A percentile compares a stretch with the other conserved stretches of the same genome.
Evolutionary conservation across 306 rosid genomes (phyloP).

Genomic region (Prunus fruticosa): DNA sequence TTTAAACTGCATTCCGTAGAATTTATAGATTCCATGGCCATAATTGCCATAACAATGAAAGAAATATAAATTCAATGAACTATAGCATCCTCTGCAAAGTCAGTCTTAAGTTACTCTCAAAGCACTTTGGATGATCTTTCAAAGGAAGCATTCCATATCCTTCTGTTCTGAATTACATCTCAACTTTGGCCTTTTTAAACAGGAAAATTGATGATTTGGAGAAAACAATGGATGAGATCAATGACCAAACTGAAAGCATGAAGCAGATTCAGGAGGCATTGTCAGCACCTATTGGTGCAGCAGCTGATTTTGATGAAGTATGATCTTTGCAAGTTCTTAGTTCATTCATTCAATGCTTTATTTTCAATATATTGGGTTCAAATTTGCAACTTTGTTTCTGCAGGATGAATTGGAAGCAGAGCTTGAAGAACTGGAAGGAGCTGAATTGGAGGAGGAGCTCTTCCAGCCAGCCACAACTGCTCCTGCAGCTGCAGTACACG

Average conservation of each 20-base stretch:
- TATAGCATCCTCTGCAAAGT: neutral
- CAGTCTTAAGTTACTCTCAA: neutral
- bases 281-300: constrained; percentile 81
- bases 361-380: neutral
- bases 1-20: neutral
- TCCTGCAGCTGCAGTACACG: constrained; percentile 74
- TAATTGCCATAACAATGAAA: neutral
- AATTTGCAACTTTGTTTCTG: constrained; percentile 17
- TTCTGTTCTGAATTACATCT: neutral
- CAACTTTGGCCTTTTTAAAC: constrained; percentile 18
- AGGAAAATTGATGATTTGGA: constrained; percentile 96
- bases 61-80: neutral
- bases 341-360: neutral
- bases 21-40: neutral
- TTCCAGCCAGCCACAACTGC: constrained; percentile 88
- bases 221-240: constrained; percentile 97
- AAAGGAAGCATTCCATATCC: neutral
- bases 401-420: constrained; percentile 98
- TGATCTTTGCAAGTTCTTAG: neutral
- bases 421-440: constrained; percentile 94
- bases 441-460: constrained; percentile 96
- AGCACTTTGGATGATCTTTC: neutral
- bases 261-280: constrained; percentile 96
- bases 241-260: constrained; percentile 98
- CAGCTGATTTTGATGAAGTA: constrained; percentile 90